Conservation (phyloP, 129 eudicot genomes). For the Tagetes erecta region DNA sequence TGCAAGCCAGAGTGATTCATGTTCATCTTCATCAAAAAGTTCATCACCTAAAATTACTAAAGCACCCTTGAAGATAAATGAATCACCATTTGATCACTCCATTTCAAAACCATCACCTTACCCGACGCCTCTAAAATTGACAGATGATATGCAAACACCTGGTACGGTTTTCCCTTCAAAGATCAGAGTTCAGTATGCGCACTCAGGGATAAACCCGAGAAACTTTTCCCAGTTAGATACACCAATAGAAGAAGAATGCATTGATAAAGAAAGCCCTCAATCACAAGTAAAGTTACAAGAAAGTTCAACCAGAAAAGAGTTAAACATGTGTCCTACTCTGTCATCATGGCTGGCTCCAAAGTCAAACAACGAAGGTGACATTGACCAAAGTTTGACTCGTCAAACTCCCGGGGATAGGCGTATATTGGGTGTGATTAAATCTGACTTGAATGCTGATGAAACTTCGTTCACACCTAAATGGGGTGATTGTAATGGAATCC, state of each 20-base stretch:
- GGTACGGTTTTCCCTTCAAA: conserved; percentile 77
- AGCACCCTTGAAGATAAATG: conserved; percentile 36
- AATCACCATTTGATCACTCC: conserved; percentile 29
- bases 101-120: conserved; percentile 61
- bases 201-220: conserved; percentile 54
- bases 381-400: conserved; percentile 29
- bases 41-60: conserved; percentile 36
- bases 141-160: conserved; percentile 91
- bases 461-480: conserved; percentile 50
- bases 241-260: conserved; percentile 35
- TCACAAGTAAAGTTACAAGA: conserved; percentile 30
- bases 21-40: conserved; percentile 47
- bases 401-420: conserved; percentile 62
- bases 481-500: conserved; percentile 84
- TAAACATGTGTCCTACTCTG: conserved; percentile 46
- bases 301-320: conserved; percentile 31
- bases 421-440: conserved; percentile 55
- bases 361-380: conserved; percentile 28
- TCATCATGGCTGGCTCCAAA: conserved; percentile 55
- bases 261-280: conserved; percentile 25
- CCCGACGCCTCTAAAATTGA: conserved; percentile 74
- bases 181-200: conserved; percentile 72
- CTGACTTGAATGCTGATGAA: conserved; percentile 67
- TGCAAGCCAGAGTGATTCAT: conserved; percentile 41
- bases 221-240: conserved; percentile 34